A percentile compares a stretch with the other conserved stretches of the same genome.
phyloP scores from a whole-genome alignment of 371 early-diverging fungal species.

The Mucor velutinosus region DNA sequence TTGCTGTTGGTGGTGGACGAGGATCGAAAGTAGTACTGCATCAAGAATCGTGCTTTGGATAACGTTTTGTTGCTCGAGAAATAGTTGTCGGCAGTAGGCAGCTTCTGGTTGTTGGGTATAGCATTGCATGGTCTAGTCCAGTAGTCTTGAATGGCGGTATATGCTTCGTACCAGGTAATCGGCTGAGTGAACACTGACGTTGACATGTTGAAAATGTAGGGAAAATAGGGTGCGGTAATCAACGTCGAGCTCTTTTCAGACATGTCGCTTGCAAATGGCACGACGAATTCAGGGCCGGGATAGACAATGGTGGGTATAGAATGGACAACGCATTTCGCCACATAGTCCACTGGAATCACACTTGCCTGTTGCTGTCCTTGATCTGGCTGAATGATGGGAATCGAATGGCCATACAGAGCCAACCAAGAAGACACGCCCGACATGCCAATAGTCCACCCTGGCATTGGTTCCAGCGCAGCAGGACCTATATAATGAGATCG shows the following conservation, averaged over 20 bases:
- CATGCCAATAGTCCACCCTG: slow-evolving; percentile 54
- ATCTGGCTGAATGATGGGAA: slow-evolving; percentile 29
- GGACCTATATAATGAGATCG: slow-evolving; percentile 52
- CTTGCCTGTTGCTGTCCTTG: slow-evolving; percentile 25
- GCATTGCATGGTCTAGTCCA: slow-evolving; percentile 27
- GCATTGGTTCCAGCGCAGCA: slow-evolving; percentile 43
- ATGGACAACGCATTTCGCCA: slow-evolving; percentile 22
- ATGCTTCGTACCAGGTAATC: slow-evolving; percentile 27
- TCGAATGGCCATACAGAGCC: slow-evolving; percentile 27
- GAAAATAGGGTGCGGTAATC: slow-evolving; percentile 9
- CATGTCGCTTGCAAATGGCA: slow-evolving; percentile 16
- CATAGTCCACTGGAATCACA: slow-evolving; percentile 47
- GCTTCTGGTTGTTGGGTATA: slow-evolving; percentile 3
- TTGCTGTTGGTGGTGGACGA: neutral
- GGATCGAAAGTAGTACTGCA: slow-evolving; percentile 32
- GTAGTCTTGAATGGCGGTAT: slow-evolving; percentile 29
- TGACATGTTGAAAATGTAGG: slow-evolving; percentile 26
- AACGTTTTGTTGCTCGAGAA: slow-evolving; percentile 25
- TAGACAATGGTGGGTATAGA: slow-evolving; percentile 17
- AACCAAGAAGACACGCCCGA: slow-evolving; percentile 42
- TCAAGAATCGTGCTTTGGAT: slow-evolving; percentile 29
- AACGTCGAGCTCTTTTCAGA: slow-evolving; percentile 1
- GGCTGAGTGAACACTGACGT: slow-evolving; percentile 4
- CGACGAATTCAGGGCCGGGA: slow-evolving; percentile 19
- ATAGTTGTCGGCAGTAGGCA: slow-evolving; percentile 21